A percentile compares a stretch with the other conserved stretches of the same genome.
These are phyloP conservation scores for Carex parvula DNA, from an alignment of 176 grass and related monocot genomes.

Conservation along the genomic window DNA sequence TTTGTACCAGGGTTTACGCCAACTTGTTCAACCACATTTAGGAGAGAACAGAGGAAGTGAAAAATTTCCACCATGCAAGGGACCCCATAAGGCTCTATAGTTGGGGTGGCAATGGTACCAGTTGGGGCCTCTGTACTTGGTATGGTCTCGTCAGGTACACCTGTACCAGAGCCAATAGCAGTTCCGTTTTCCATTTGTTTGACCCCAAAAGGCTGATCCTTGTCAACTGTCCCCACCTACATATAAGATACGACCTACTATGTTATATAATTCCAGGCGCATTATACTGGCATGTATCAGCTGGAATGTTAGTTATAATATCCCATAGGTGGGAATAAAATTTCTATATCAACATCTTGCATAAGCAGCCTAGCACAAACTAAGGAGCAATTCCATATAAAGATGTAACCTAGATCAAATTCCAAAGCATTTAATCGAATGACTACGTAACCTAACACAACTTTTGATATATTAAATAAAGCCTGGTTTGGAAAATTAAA, in stretches of 20 bases:
- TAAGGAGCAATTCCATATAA: not conserved
- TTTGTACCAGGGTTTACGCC: conserved; percentile 32
- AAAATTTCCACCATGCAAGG: conserved; percentile 98
- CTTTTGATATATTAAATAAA: not conserved
- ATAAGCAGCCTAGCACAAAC: not conserved
- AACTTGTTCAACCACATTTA: conserved; percentile 67
- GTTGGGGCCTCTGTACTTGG: conserved; percentile 7
- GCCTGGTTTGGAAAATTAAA: not conserved
- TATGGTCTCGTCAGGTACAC: conserved; percentile 36
- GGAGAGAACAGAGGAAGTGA: conserved; percentile 90
- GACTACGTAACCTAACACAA: not conserved
- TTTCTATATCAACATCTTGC: not conserved
- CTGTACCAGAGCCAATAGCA: conserved; percentile 37
- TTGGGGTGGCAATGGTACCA: conserved; percentile 32
- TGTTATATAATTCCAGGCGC: too few relatives aligned
- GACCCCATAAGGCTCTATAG: conserved; percentile 74
- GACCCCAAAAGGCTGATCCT: conserved; percentile 64
- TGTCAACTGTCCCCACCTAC: conserved; percentile 65
- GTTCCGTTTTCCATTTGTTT: conserved; percentile 78
- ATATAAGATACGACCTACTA: not conserved
- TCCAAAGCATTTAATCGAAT: not conserved
- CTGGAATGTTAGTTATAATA: not conserved
- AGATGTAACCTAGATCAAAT: not conserved
- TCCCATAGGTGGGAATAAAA: not conserved
- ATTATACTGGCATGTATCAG: not conserved